phyloP scores from a whole-genome alignment of 1,284 basidiomycete species.

The Afroboletus lepidellus region DNA sequence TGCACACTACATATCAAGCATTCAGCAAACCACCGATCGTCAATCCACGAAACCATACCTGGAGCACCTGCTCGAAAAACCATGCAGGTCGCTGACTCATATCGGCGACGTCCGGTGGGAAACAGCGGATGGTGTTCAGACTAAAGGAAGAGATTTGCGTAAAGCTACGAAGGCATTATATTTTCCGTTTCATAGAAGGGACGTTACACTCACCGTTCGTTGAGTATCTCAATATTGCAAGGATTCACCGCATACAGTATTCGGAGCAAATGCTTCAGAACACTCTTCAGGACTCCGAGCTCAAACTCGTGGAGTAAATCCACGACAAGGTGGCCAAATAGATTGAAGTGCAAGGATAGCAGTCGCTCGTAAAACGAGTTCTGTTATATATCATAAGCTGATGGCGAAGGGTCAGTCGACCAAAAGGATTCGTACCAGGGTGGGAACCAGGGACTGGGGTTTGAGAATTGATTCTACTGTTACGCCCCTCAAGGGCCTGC shows the following conservation, averaged over 20 bases:
- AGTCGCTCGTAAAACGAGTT: conserved; percentile 1
- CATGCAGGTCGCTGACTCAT: neutral
- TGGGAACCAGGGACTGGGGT: neutral
- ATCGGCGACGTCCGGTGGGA: neutral
- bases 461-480: neutral
- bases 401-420: neutral
- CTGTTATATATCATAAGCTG: neutral
- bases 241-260: neutral
- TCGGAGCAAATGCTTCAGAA: neutral
- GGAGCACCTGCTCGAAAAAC: neutral
- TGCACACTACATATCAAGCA: neutral
- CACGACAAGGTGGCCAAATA: neutral
- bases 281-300: neutral
- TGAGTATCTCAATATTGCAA: neutral
- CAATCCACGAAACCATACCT: neutral
- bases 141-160: neutral
- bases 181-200: neutral
- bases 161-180: neutral
- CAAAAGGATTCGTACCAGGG: neutral
- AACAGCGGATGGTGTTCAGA: neutral
- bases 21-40: neutral
- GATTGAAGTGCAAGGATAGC: neutral
- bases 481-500: neutral
- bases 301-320: conserved; percentile 6
- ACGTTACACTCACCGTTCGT: neutral